Conservation (phyloP, 2,329 filamentous ascomycete genomes). For the Fusarium irregulare region DNA sequence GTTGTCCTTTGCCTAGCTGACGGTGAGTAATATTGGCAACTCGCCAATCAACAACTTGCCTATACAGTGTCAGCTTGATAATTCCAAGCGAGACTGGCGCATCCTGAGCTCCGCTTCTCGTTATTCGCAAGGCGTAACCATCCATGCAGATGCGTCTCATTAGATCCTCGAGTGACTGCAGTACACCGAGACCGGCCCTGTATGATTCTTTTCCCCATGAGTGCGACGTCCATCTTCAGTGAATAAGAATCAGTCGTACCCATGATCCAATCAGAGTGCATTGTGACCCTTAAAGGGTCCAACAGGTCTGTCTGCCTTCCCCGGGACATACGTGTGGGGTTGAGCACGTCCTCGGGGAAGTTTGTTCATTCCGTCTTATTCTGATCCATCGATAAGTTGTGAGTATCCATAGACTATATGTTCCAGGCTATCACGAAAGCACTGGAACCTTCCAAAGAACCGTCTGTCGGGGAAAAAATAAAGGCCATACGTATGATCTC, state of each 20-base stretch:
- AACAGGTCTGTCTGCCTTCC: constrained; percentile 5
- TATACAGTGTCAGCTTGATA: constrained; percentile 30
- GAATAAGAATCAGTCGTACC: not conserved
- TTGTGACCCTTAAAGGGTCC: constrained; percentile 4
- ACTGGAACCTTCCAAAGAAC: constrained; percentile 40
- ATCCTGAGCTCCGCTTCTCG: constrained; percentile 45
- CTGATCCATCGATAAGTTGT: constrained; percentile 1
- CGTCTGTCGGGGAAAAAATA: constrained; percentile 11
- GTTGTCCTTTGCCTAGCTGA: not conserved
- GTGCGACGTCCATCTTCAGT: not conserved
- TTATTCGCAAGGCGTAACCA: constrained; percentile 45
- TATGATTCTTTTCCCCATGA: not conserved
- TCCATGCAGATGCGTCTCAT: constrained; percentile 18
- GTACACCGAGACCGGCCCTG: constrained; percentile 41
- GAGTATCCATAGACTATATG: not conserved
- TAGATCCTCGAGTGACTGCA: constrained; percentile 1
- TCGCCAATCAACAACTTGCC: constrained; percentile 21
- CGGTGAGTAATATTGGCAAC: not conserved
- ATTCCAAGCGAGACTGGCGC: constrained; percentile 14
- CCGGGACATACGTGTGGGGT: constrained; percentile 8
- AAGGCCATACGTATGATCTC: not conserved
- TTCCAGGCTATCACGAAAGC: constrained; percentile 20
- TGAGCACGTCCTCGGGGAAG: constrained; percentile 5
- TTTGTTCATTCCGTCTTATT: not conserved
- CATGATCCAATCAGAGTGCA: constrained; percentile 1